Percentiles rank a stretch among this genome's conserved stretches.
Evolutionary conservation across 1,284 basidiomycete species (phyloP).

Genomic region (Melampsora americana): DNA sequence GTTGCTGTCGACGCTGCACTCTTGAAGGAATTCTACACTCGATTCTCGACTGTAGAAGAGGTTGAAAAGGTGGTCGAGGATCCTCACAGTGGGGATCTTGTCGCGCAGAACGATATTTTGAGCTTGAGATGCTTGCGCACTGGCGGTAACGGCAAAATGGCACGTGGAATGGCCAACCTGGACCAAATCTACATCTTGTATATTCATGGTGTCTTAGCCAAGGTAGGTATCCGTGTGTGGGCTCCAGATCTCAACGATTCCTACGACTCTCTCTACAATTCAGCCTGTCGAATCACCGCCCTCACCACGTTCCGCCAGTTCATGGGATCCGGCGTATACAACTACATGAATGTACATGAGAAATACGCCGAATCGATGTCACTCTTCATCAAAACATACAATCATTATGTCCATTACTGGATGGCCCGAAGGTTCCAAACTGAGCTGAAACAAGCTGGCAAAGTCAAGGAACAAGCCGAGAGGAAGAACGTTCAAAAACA

Average conservation of each 20-base stretch:
- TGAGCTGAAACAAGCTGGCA: constrained; percentile 6
- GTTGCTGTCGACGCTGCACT: not conserved
- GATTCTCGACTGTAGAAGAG: constrained; percentile 9
- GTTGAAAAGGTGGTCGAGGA: constrained; percentile 7
- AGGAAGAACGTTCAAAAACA: not conserved
- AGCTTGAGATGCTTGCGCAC: not conserved
- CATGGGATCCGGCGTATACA: not conserved
- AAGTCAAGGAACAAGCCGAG: not conserved
- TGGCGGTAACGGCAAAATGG: not conserved
- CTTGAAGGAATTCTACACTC: constrained; percentile 16
- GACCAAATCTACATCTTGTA: constrained; percentile 19
- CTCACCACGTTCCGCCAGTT: constrained; percentile 17
- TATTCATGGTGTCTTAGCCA: constrained; percentile 10
- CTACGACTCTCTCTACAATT: constrained; percentile 12
- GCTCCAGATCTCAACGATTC: constrained; percentile 18
- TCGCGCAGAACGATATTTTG: not conserved
- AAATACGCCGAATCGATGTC: not conserved
- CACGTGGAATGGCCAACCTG: constrained; percentile 6
- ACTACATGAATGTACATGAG: constrained; percentile 20
- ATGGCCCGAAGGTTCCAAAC: constrained; percentile 9
- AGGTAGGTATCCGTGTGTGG: constrained; percentile 10
- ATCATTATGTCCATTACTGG: constrained; percentile 18
- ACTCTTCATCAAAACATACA: not conserved
- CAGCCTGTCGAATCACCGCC: constrained; percentile 16
- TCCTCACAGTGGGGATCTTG: not conserved